Conservation (phyloP, 2,329 filamentous ascomycete species). For the Talaromyces sp. region DNA sequence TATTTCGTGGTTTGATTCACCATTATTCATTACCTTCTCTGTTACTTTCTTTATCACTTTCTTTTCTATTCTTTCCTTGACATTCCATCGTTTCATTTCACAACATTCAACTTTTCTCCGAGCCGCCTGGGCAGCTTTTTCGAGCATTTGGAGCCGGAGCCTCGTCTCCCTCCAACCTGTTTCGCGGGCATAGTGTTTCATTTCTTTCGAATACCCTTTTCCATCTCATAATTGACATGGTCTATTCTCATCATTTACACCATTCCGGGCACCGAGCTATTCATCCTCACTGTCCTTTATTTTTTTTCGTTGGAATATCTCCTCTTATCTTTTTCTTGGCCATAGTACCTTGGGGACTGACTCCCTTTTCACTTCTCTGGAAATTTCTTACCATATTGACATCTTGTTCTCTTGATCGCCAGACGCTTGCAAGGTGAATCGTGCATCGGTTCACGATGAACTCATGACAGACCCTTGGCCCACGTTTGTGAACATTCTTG, state of each 20-base stretch:
- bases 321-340: constrained; percentile 16
- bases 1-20: constrained; percentile 13
- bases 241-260: constrained; percentile 12
- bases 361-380: constrained; percentile 16
- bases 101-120: constrained; percentile 15
- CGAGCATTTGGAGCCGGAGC: constrained; percentile 15
- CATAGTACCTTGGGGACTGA: constrained; percentile 11
- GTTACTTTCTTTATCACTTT: constrained; percentile 10
- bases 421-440: constrained; percentile 3
- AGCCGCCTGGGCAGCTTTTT: constrained; percentile 30
- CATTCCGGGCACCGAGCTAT: constrained; percentile 4
- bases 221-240: constrained; percentile 5
- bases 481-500: constrained; percentile 7
- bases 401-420: constrained; percentile 6
- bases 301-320: background rate
- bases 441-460: constrained; percentile 6
- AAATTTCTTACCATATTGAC: constrained; percentile 3
- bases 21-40: constrained; percentile 3
- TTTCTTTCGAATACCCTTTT: constrained; percentile 30
- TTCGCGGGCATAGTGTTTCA: constrained; percentile 27
- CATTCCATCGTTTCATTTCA: constrained; percentile 17
- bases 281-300: background rate
- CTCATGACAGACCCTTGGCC: constrained; percentile 18
- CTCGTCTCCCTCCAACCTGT: constrained; percentile 6
- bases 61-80: constrained; percentile 18